Evolutionary conservation across 1,284 basidiomycete genomes (phyloP), one percentile per base, ranked within the genome.

Genomic region (Caloboletus inedulis): DNA sequence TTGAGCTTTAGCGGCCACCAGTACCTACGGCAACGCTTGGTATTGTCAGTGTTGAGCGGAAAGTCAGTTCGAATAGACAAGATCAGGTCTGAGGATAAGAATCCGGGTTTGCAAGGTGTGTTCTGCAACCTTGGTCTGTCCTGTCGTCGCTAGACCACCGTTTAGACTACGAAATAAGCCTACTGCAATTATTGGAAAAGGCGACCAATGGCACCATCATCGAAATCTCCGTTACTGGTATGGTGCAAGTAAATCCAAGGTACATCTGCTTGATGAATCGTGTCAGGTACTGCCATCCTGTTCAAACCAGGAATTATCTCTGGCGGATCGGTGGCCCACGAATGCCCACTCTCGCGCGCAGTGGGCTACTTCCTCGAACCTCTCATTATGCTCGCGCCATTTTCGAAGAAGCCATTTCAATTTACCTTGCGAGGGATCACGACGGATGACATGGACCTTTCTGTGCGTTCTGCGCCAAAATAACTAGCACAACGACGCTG

Each of bases 321-420:
- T 25, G 96, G 97, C 13, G 97, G 97, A 3, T 70, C 73, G 10
- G 73, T 94, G 52, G 79, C 78, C 4, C 96, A 99, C 67, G 91
- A 95, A 27, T 98, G 95, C 64, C 90, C 94, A 19, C 71, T 87
- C 9, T 89, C 91, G 10, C 80, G 94, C 29, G 88, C 91, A 18
- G 79, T 99, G 36, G 96, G 97, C 9, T 99, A 98, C 73, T 99
- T 91, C 69, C 76, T 99, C 29, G 96, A 99, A 65, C 89, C 94
- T 29, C 69, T 98, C 4, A 76, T 97, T 10, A 89, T 93, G 73
- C 77, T 99, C 2, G 95, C 92, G 1, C 94, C 95, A 0, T 99
- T 99, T 68, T 82, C 93, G 31, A 99, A 99, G 75, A 89, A 84
- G 60, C 86, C 94, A 3, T 67, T 99, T 43, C 78, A 86, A 42